Evolutionary conservation across 2,329 filamentous ascomycete species (phyloP), one percentile per base, ranked within the genome.

Genomic region (Gyromitra esculenta): DNA sequence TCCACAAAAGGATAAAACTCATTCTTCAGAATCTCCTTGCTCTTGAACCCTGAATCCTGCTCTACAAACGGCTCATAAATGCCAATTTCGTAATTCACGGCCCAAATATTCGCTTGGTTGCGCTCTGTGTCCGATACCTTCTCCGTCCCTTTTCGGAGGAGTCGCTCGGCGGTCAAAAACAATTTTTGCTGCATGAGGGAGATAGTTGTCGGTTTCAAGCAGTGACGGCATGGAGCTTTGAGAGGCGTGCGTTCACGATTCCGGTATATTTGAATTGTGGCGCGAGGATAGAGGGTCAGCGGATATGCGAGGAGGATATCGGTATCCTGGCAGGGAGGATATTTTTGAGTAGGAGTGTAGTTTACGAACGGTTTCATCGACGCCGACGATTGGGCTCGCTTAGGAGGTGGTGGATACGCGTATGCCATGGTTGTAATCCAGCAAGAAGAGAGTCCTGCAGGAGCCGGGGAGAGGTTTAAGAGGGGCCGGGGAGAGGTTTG

Each of bases 61-160:
- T 72, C 68, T n/a, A 76, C 21, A 9, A 45, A 66, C 6, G 50
- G 73, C 13, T 72, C 52, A 3, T 45, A 72, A 31, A 75, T 72
- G 6, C 73, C 68, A 5, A 72, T 41, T 1, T 73, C 60, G 31
- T 73, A 73, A 48, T 76, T 76, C 3, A 73, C 67, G 2, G 60
- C 60, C 73, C 73, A 76, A 21, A 56, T 57, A 41, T 73, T 73
- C 6, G n/a, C 37, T 52, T 76, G 52, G 18, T 73, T 76, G 21
- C 56, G 60, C 48, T 72, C 59, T 37, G 25, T 60, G 15, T 76
- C 48, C 21, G 11, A 3, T 4, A 60, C 6, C 15, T 37, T 73
- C 41, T 52, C 39, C 31, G 9, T 37, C 1, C 7, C 13, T 15
- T 39, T 59, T 1, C 50, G 25, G 11, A 76, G 52, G 9, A 74